These are phyloP conservation scores for Diplogelasinospora grovesii DNA, from an alignment of 495 filamentous ascomycete genomes.

Conservation along the genomic window DNA sequence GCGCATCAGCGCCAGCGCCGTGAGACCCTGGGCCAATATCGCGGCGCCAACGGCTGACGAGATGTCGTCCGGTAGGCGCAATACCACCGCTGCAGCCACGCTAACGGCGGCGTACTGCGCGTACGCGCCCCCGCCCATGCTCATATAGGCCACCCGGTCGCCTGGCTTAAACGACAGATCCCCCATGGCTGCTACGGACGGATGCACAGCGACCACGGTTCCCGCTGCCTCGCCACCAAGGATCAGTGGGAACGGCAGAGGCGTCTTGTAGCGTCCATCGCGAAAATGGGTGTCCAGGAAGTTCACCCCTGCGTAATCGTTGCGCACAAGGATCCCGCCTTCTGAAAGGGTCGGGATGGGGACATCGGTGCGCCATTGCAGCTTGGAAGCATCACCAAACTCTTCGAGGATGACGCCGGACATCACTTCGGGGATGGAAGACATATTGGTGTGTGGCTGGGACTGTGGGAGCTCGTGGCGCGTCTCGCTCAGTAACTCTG, in stretches of 20 bases:
- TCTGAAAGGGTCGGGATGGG: constrained; percentile 62
- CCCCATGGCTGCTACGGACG: constrained; percentile 3
- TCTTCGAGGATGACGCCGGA: too few relatives aligned
- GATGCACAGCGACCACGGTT: too few relatives aligned
- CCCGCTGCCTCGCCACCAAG: constrained; percentile 67
- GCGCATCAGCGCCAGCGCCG: constrained; percentile 66
- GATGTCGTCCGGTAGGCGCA: constrained; percentile 58
- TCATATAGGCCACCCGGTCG: constrained; percentile 6
- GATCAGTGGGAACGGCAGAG: constrained; percentile 60
- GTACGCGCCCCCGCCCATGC: background rate
- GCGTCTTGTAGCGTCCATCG: constrained; percentile 66
- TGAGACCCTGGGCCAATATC: constrained; percentile 67
- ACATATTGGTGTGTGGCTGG: too few relatives aligned
- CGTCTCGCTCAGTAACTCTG: too few relatives aligned
- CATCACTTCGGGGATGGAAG: too few relatives aligned
- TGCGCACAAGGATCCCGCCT: constrained; percentile 74
- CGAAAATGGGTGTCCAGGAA: constrained; percentile 88
- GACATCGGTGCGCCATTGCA: background rate
- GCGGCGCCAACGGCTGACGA: constrained; percentile 55
- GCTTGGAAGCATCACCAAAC: too few relatives aligned
- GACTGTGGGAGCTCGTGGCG: too few relatives aligned
- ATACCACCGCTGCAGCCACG: constrained; percentile 40
- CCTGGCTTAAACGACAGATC: constrained; percentile 4
- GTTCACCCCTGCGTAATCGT: constrained; percentile 75
- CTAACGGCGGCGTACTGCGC: constrained; percentile 7